Base-by-base conservation (phyloP, 495 filamentous ascomycete genomes). In the Trichoderma asperelloides region DNA sequence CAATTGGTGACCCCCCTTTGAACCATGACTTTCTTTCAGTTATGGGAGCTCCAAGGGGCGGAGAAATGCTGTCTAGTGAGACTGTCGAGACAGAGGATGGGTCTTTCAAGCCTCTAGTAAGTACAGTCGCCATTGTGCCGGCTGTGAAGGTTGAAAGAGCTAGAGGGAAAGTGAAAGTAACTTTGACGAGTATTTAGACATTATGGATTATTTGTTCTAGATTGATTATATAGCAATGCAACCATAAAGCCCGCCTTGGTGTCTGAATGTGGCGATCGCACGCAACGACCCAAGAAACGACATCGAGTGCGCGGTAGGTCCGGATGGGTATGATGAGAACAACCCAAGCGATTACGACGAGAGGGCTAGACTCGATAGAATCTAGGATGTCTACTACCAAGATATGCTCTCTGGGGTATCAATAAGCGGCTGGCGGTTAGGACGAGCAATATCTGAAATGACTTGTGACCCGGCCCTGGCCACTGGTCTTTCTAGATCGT, bases 341-440 rank as follows among this genome's bases (percentile, higher is more conserved):
- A 55, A 55, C 49, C 49, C 49, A 55, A 55, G 49, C n/a, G 6
- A 55, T 55, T 55, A 55, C 49, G 49, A 55, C 49, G 49, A 55
- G 49, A 55, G 49, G 49, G 16, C 49, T 55, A 55, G 49, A 55
- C 49, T 55, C 49, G 49, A 55, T 55, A 8, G 49, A 55, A 55
- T 23, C n/a, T 55, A 55, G 49, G 49, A 55, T 1, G 7, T 7
- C 2, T n/a, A 4, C 16, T 55, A 21, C 8, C 25, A 16, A 11
- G 21, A 55, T 21, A 55, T 55, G 49, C 49, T 23, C 3, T 25
- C 16, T 55, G 49, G 49, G 21, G 49, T 55, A 25, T n/a, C 49
- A 55, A 55, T 55, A n/a, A 25, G 49, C 18, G n/a, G 21, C 49
- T 55, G 21, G n/a, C 6, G 5, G n/a, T 55, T 25, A 25, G 9